These are phyloP conservation scores for Isoetes taiwanensis DNA, from an alignment of 75 land plant species.

Conservation along the genomic window DNA sequence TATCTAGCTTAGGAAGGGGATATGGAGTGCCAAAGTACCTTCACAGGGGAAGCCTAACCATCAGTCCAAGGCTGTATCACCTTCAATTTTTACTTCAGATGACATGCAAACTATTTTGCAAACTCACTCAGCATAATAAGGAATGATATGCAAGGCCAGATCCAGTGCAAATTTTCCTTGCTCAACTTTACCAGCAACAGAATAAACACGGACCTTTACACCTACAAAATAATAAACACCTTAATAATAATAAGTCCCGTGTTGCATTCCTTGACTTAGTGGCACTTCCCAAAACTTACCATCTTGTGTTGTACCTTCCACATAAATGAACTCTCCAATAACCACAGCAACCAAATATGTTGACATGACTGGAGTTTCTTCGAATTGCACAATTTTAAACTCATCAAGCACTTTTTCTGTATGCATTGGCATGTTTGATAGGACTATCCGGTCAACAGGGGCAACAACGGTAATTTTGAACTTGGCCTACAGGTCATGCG, in stretches of 20 bases:
- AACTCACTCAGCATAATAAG: background rate
- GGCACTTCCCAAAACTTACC: background rate
- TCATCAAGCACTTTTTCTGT: background rate
- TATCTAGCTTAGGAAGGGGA: slow-evolving; percentile 8
- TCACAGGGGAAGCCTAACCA: too few species aligned
- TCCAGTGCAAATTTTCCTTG: background rate
- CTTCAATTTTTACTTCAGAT: background rate
- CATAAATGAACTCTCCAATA: slow-evolving; percentile 1
- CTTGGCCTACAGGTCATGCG: background rate
- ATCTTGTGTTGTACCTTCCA: background rate
- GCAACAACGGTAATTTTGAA: background rate
- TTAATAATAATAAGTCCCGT: too few species aligned
- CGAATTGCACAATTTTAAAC: background rate
- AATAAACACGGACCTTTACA: background rate
- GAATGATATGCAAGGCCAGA: background rate
- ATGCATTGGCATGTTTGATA: background rate
- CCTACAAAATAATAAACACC: background rate
- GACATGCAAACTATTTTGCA: background rate
- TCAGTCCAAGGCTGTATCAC: too few species aligned
- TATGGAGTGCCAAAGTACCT: slow-evolving; percentile 6
- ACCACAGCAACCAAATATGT: slow-evolving; percentile 5
- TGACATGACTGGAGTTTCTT: slow-evolving; percentile 1
- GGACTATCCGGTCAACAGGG: background rate
- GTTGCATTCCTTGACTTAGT: too few species aligned
- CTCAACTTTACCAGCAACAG: background rate